Percentiles rank a stretch among this genome's conserved stretches.
These are phyloP conservation scores for Elongisporangium anandrum DNA, from an alignment of 352 stramenopile species.

Conservation along the genomic window DNA sequence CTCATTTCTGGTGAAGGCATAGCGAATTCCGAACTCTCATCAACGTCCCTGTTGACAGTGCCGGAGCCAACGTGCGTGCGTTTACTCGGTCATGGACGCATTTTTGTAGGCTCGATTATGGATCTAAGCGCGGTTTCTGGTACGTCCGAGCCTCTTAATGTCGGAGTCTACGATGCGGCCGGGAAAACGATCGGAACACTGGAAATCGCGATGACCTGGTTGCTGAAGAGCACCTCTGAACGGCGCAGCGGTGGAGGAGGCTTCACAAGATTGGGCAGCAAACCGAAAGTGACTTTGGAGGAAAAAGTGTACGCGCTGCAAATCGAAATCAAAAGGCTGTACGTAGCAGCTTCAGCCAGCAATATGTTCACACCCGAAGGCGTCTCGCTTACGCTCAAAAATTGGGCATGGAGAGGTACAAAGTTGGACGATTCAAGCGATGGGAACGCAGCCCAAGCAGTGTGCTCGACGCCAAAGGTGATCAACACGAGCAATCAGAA, in stretches of 20 bases:
- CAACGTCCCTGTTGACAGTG: background rate
- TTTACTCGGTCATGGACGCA: conserved; percentile 23
- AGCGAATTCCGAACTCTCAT: background rate
- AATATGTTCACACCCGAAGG: conserved; percentile 11
- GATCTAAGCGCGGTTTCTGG: conserved; percentile 1
- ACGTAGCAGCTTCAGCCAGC: background rate
- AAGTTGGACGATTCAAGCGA: background rate
- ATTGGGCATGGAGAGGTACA: conserved; percentile 10
- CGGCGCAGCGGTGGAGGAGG: background rate
- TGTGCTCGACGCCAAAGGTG: conserved; percentile 3
- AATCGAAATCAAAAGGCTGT: background rate
- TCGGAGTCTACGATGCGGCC: conserved; percentile 8
- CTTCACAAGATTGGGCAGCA: background rate
- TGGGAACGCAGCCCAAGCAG: background rate
- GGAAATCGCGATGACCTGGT: conserved; percentile 15
- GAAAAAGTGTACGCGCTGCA: background rate
- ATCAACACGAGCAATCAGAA: background rate
- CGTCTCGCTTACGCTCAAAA: conserved; percentile 29
- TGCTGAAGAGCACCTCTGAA: background rate
- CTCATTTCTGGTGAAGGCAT: background rate
- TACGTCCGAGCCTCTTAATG: conserved; percentile 8
- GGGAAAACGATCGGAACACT: conserved; percentile 20
- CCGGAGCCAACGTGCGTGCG: conserved; percentile 11
- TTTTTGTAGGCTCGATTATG: conserved; percentile 18
- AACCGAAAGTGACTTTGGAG: background rate